A percentile compares a stretch with the other conserved stretches of the same genome.
Conservation (phyloP, 2,329 filamentous ascomycete species). For the Aspergillus arachidicola region DNA sequence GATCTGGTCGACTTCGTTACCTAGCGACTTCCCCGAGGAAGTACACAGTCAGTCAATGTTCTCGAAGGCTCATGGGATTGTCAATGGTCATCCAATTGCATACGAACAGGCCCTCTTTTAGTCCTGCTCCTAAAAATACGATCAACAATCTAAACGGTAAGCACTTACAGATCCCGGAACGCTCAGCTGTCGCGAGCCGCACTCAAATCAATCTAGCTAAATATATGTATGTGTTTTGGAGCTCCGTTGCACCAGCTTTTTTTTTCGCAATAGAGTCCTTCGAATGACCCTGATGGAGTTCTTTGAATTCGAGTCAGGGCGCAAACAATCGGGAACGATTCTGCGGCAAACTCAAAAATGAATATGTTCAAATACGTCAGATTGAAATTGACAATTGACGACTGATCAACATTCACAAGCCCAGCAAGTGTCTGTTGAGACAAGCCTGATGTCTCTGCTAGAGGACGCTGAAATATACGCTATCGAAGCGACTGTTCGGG, state of each 20-base stretch:
- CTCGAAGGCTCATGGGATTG: too few species aligned
- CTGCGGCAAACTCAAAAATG: neutral
- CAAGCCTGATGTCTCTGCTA: conserved; percentile 23
- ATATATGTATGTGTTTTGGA: neutral
- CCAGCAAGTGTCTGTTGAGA: conserved; percentile 35
- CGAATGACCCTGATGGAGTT: neutral
- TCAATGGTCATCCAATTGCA: too few species aligned
- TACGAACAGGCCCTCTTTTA: neutral
- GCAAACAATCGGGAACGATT: neutral
- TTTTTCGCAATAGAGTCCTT: neutral
- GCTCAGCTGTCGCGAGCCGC: neutral
- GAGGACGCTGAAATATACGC: conserved; percentile 25
- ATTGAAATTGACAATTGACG: neutral
- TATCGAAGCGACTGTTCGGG: conserved; percentile 12
- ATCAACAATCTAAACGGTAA: neutral
- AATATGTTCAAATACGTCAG: conserved; percentile 1
- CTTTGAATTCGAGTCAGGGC: neutral
- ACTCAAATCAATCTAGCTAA: conserved; percentile 8
- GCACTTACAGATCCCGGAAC: conserved; percentile 6
- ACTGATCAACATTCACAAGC: conserved; percentile 27
- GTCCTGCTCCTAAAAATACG: neutral
- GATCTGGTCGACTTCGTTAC: neutral
- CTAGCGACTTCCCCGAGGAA: neutral
- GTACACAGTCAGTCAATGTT: neutral
- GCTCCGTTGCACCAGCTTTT: neutral